A percentile compares a stretch with the other conserved stretches of the same genome.
Conservation (phyloP, 441 rosid genomes). For the Adansonia rubrostipa region DNA sequence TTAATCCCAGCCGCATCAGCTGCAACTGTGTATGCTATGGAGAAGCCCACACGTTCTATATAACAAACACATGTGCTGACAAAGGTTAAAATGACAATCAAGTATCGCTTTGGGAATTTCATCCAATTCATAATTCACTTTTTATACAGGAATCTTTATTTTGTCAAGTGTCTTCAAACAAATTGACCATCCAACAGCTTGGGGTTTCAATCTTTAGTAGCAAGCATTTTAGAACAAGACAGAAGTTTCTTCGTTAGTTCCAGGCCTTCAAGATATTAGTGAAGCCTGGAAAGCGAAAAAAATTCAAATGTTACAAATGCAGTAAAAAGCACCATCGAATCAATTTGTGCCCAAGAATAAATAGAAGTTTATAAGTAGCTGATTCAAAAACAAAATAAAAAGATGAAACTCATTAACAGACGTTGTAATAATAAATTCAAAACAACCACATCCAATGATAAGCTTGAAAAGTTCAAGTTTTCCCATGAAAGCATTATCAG, state of each 20-base stretch:
- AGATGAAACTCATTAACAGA: neutral
- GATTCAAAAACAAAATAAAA: neutral
- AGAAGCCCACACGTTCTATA: conserved; percentile 93
- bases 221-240: conserved; percentile 15
- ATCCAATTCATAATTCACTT: conserved; percentile 47
- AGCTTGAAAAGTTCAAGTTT: neutral
- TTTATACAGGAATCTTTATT: conserved; percentile 24
- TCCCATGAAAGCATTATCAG: neutral
- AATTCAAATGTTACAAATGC: neutral
- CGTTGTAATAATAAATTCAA: neutral
- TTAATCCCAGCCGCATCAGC: conserved; percentile 89
- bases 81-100: conserved; percentile 82
- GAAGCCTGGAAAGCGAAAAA: neutral
- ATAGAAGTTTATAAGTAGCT: conserved; percentile 25
- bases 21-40: conserved; percentile 88
- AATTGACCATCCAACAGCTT: conserved; percentile 19
- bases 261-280: neutral
- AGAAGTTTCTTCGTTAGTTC: conserved; percentile 15
- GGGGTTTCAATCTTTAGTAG: conserved; percentile 17
- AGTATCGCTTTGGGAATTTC: conserved; percentile 74
- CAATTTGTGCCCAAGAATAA: neutral
- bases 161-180: conserved; percentile 9
- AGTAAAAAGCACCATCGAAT: neutral
- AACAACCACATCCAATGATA: neutral
- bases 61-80: conserved; percentile 85